Percentiles rank a stretch among this genome's conserved stretches.
Evolutionary conservation across 345 rosid species (phyloP).

Genomic region (Brassica incana): DNA sequence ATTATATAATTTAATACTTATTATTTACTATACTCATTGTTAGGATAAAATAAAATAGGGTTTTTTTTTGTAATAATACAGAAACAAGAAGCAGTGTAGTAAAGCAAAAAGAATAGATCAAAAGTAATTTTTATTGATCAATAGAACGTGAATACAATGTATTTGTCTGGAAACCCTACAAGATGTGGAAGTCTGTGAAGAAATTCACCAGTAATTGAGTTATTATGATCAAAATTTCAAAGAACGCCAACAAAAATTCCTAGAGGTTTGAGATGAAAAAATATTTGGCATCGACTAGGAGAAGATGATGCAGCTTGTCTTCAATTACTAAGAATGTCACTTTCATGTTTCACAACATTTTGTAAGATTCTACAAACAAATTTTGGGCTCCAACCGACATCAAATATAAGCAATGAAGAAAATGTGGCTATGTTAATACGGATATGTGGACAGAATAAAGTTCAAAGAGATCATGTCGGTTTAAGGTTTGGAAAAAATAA

Average conservation of each 20-base stretch:
- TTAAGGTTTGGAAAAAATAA: background rate
- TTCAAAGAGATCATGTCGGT: background rate
- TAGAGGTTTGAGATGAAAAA: background rate
- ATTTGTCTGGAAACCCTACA: background rate
- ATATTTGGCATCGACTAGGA: no score
- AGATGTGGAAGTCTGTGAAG: background rate
- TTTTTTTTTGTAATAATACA: no score
- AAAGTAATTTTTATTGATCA: background rate
- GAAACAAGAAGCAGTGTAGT: background rate
- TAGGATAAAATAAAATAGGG: background rate
- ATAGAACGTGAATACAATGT: background rate
- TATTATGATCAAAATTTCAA: no score
- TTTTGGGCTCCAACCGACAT: background rate
- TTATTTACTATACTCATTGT: background rate
- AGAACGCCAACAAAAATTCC: background rate
- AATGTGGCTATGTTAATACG: background rate
- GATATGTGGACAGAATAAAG: background rate
- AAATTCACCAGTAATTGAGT: background rate
- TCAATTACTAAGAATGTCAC: background rate
- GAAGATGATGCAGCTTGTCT: no score
- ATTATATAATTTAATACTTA: background rate
- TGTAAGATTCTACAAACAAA: background rate
- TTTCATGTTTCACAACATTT: background rate
- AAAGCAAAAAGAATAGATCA: background rate
- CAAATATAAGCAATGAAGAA: background rate